Evolutionary conservation across 2,329 filamentous ascomycete species (phyloP).

Genomic region (Phoma sp.): DNA sequence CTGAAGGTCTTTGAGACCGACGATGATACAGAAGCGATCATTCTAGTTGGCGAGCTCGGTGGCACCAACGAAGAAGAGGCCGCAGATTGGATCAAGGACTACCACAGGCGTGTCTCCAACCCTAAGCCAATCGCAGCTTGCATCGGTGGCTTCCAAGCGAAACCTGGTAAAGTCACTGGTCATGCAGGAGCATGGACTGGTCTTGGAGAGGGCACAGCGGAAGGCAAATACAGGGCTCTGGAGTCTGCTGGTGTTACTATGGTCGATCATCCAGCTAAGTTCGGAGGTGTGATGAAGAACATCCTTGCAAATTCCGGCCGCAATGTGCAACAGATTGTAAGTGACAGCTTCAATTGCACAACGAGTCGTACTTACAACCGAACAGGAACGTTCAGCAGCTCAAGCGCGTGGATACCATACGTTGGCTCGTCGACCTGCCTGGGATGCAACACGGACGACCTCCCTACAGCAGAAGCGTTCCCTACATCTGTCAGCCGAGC

Average conservation of each 20-base stretch:
- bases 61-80: conserved; percentile 74
- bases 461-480: conserved; percentile 54
- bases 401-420: conserved; percentile 55
- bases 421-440: conserved; percentile 26
- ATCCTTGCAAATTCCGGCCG: conserved; percentile 60
- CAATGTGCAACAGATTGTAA: conserved; percentile 50
- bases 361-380: conserved; percentile 2
- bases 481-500: conserved; percentile 63
- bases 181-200: conserved; percentile 78
- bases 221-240: conserved; percentile 72
- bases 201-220: conserved; percentile 69
- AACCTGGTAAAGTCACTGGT: conserved; percentile 73
- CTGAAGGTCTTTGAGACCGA: conserved; percentile 72
- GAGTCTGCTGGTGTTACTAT: conserved; percentile 71
- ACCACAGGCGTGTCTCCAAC: conserved; percentile 62
- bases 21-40: conserved; percentile 72
- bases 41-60: conserved; percentile 76
- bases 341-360: conserved; percentile 2
- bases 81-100: conserved; percentile 75
- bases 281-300: conserved; percentile 71
- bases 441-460: conserved; percentile 1
- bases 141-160: conserved; percentile 71
- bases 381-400: conserved; percentile 45
- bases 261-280: conserved; percentile 78
- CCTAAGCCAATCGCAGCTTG: conserved; percentile 80